Evolutionary conservation across 2,329 filamentous ascomycete species (phyloP), one percentile per base, ranked within the genome.

Genomic region (Leptographium flavum): DNA sequence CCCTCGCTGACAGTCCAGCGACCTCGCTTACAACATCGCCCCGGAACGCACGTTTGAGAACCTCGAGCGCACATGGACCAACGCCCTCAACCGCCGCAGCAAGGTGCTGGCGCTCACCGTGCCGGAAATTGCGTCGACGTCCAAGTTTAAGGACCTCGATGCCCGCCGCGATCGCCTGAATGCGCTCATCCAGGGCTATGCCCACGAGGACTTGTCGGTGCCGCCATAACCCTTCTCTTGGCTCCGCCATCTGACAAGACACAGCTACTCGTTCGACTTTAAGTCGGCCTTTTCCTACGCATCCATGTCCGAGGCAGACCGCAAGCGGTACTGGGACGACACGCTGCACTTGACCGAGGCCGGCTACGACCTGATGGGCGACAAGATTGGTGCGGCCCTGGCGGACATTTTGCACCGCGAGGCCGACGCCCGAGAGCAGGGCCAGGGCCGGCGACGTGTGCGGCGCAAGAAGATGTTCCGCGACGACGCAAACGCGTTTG

Each of bases 41-140:
- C 52, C 65, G 9, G 58, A 67, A 1, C 54, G 61, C 2, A 71
- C 79, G 21, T 71, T 70, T 51, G 54, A 63, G 7, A 61, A 62
- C 9, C 67, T 81, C 14, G 60, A 70, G 50, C 55, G 62, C 10
- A 57, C 64, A 32, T 83, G 73, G 69, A 58, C 64, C 37, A 57
- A 73, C 2, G 64, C 71, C 2, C 62, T 79, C 2, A 54, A 57
- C 1, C 63, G 64, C 25, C 67, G 68, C 11, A 64, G 65, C 52
- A 74, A 74, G 47, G 70, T 83, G 9, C 68, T 83, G 3, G 76
- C 76, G 5, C 63, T 83, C 41, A 83, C 78, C 0, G 65, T 83
- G 3, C 76, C 75, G 0, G 77, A 81, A 51, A 67, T 66, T 23
- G 55, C 58, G 7, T 45, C 53, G 22, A 54, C 52, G 21, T 42